Base-by-base conservation (phyloP, 1,139 yeast species). In the Lodderomyces margitis region DNA sequence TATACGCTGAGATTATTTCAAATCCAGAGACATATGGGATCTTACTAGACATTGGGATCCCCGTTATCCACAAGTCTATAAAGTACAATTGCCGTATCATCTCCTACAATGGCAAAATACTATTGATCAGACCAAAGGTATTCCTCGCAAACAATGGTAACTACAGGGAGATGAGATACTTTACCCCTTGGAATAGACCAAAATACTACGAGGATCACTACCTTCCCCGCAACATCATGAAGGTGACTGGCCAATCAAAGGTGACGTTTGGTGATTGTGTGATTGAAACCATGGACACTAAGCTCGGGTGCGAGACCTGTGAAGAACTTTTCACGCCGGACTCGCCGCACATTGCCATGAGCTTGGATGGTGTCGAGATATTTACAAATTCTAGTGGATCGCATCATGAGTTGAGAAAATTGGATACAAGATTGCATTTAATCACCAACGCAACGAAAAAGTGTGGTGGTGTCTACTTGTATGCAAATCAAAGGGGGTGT, bases 121-220 rank as follows among this genome's bases (percentile, higher is more conserved):
- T 91, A 39, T 71, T 91, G 52, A 92, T 92, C 51, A 79, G 98
- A 56, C 99, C 99, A 20, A 92, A 92, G 59, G 61, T 92, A 37
- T 83, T 87, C 76, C 74, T 94, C 41, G 98, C 98, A 16, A 94
- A 92, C 59, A 98, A 92, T 66, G 99, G 99, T 1, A 92, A 92
- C 59, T 92, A 94, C 66, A 77, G 98, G 40, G 99, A 92, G 62
- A 91, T 92, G 98, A 76, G 99, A 52, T 89, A 83, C 61, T 92
- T 92, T 61, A 87, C 96, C 0, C 96, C 98, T 11, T 92, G 98
- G 98, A 74, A 80, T 54, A 76, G 86, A 42, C 80, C 91, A 8
- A 80, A 83, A 53, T 75, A 81, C 51, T 83, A 80, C 38, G 98
- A 92, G 61, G 73, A 75, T 34, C 84, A 74, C 54, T 69, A 75